Evolutionary conservation across 192 early-diverging fungal genomes (phyloP), one percentile per base, ranked within the genome.

Genomic region (Gaertneriomyces sp.): DNA sequence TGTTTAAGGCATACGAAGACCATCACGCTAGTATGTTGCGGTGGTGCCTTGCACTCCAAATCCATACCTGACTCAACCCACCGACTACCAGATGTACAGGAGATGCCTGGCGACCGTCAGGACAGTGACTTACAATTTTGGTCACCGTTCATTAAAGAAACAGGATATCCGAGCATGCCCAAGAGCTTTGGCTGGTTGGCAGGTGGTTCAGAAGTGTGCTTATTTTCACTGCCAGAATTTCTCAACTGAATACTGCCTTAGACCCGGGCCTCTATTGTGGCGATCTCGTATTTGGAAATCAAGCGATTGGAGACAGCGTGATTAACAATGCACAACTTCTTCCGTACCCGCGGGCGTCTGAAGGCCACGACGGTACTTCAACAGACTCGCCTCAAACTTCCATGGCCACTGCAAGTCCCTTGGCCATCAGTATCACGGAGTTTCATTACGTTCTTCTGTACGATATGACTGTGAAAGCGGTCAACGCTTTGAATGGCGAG

Each of bases 151-250:
- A 76, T 62, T 17, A 62, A 91, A 59, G 77, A 90, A 54, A 70
- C 82, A 19, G 85, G 85, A n/a, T 75, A 79, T 39, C 85, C 82
- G 53, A 84, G 85, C 16, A 66, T 81, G 12, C 87, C 89, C 1
- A 85, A 91, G 58, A 85, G 83, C 39, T 95, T 96, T 85, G 90
- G 89, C 3, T 98, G 96, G 96, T 64, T 93, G 61, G 95, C 94
- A 4, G 86, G 86, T 84, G 45, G 25, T 33, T 33, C 2, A 33
- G 2, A 33, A 0, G 25, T 41, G 67, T 67, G 19, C 42, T 58
- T 57, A 0, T 39, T 12, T 45, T 49, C 49, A 45, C 16, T 43
- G 6, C 43, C 53, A 52, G 39, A 9, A 43, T 14, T 39, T 42
- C 7, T 42, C 12, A 57, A 45, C 57, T 55, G 53, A 46, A 53